These are phyloP conservation scores for Chalara sp. DNA, from an alignment of 2,329 filamentous ascomycete species.

Conservation along the genomic window DNA sequence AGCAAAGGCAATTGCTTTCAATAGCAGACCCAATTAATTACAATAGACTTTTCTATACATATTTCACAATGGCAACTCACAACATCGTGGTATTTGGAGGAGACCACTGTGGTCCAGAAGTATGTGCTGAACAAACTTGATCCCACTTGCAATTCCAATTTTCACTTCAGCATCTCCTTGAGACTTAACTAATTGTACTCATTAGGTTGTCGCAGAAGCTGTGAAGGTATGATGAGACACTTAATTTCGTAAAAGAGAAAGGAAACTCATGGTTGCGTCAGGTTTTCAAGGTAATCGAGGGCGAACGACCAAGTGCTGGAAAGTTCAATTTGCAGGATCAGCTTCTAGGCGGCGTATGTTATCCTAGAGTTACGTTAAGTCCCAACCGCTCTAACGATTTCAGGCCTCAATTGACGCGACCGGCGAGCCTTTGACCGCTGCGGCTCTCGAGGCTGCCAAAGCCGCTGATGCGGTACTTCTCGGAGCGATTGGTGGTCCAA, in stretches of 20 bases:
- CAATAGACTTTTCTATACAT: too few relatives aligned
- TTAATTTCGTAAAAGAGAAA: background rate
- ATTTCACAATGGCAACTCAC: constrained; percentile 54
- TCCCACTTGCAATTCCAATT: background rate
- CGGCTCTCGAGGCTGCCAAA: constrained; percentile 77
- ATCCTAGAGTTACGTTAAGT: background rate
- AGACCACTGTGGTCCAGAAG: constrained; percentile 84
- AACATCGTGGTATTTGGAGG: constrained; percentile 78
- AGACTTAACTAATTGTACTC: constrained; percentile 13
- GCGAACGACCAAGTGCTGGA: constrained; percentile 57
- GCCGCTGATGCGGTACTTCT: constrained; percentile 83
- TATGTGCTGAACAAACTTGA: constrained; percentile 32
- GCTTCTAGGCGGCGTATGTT: constrained; percentile 81
- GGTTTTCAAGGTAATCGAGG: constrained; percentile 75
- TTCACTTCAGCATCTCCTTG: background rate
- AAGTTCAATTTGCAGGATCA: constrained; percentile 89
- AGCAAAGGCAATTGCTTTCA: too few relatives aligned
- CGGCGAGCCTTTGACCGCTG: constrained; percentile 72
- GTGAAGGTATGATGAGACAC: constrained; percentile 59
- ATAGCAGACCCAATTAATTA: too few relatives aligned
- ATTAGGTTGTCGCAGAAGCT: constrained; percentile 72
- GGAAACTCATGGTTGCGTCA: constrained; percentile 29
- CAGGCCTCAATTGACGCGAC: constrained; percentile 84
- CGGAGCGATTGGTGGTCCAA: constrained; percentile 88
- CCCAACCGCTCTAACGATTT: constrained; percentile 7